These are phyloP conservation scores for Zygosaccharomyces pseudorouxii DNA, from an alignment of 805 yeast species.

Conservation along the genomic window DNA sequence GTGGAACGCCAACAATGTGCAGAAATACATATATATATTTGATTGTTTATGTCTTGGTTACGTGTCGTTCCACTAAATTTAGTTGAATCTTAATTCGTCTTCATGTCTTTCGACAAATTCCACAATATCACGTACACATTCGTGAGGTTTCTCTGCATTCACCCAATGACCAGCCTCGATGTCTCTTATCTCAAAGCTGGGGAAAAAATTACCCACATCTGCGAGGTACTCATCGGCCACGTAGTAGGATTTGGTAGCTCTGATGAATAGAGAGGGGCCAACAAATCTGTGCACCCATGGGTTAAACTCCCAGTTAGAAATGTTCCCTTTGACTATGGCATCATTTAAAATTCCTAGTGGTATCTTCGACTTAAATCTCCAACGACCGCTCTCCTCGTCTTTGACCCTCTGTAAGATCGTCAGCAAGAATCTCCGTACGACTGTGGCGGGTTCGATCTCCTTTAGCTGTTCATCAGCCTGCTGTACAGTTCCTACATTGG, in stretches of 20 bases:
- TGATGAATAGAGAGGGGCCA: constrained; percentile 70
- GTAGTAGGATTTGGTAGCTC: constrained; percentile 73
- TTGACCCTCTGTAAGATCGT: constrained; percentile 36
- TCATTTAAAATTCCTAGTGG: constrained; percentile 70
- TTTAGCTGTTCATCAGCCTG: constrained; percentile 65
- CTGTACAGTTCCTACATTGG: constrained; percentile 44
- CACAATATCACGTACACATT: constrained; percentile 57
- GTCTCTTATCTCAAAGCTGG: constrained; percentile 67
- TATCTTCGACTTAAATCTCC: constrained; percentile 39
- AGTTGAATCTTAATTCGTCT: constrained; percentile 20
- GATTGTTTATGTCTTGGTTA: no score
- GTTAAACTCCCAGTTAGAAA: constrained; percentile 76
- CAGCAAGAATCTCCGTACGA: constrained; percentile 71
- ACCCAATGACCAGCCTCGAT: constrained; percentile 92
- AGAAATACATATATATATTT: not conserved
- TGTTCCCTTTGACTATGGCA: constrained; percentile 56
- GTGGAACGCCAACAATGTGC: not conserved
- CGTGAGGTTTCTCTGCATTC: constrained; percentile 78
- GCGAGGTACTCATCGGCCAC: constrained; percentile 79
- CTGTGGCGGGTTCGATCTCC: constrained; percentile 53
- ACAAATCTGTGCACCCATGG: constrained; percentile 50
- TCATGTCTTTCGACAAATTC: constrained; percentile 55
- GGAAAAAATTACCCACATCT: constrained; percentile 71
- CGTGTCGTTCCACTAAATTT: no score
- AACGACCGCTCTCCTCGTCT: constrained; percentile 25